Percentiles rank a stretch among this genome's conserved stretches.
These are phyloP conservation scores for Coprinellus aureogranulatus DNA, from an alignment of 768 basidiomycete genomes.

Conservation along the genomic window DNA sequence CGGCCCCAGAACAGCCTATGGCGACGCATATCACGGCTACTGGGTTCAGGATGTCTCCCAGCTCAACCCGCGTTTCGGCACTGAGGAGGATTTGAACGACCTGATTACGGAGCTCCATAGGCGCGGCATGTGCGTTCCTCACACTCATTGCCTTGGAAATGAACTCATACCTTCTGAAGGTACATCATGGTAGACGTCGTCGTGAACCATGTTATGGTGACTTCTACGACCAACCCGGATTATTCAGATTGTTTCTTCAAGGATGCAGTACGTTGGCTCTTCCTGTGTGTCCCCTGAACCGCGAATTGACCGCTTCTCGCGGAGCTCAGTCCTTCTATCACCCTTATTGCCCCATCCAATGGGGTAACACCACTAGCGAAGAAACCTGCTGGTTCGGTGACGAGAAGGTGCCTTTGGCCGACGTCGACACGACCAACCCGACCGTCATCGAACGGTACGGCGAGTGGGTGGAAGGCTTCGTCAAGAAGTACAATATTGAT, in stretches of 20 bases:
- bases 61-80: conserved; percentile 72
- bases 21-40: conserved; percentile 85
- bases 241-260: conserved; percentile 69
- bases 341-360: conserved; percentile 73
- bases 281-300: background rate
- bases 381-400: conserved; percentile 87
- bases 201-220: conserved; percentile 82
- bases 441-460: conserved; percentile 62
- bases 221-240: conserved; percentile 53
- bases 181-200: conserved; percentile 86
- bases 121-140: conserved; percentile 58
- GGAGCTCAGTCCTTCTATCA: conserved; percentile 61
- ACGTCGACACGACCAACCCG: conserved; percentile 73
- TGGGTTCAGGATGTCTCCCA: conserved; percentile 70
- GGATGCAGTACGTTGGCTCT: conserved; percentile 44
- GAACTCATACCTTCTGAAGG: conserved; percentile 25
- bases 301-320: conserved; percentile 1
- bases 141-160: background rate
- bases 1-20: conserved; percentile 67
- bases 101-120: conserved; percentile 66
- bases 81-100: conserved; percentile 65
- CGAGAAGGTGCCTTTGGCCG: conserved; percentile 66
- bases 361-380: conserved; percentile 64
- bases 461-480: conserved; percentile 66
- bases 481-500: conserved; percentile 72